phyloP scores from a whole-genome alignment of 2,329 filamentous ascomycete species.

The Xylaria sp. region DNA sequence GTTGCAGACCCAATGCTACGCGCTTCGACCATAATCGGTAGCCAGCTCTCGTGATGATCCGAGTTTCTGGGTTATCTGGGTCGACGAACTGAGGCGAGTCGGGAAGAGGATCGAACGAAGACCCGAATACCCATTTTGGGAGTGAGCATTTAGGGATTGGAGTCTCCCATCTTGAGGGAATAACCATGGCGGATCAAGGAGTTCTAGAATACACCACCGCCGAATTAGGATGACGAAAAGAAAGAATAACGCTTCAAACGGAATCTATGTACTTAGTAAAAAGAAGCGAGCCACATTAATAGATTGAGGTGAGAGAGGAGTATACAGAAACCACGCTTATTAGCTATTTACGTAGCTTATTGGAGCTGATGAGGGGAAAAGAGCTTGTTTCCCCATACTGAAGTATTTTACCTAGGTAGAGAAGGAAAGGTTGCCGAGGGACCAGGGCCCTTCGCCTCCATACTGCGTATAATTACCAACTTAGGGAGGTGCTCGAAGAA shows the following conservation, averaged over 20 bases:
- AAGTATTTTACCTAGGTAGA: slow-evolving; percentile 9
- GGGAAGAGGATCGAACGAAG: slow-evolving; percentile 56
- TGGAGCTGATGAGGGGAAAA: slow-evolving; percentile 35
- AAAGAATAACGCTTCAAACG: neutral
- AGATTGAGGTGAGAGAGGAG: neutral
- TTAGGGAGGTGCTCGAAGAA: slow-evolving; percentile 14
- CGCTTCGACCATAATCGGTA: slow-evolving; percentile 79
- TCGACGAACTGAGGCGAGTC: slow-evolving; percentile 68
- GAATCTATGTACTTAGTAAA: neutral
- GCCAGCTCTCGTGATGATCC: slow-evolving; percentile 70
- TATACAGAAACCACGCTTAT: neutral
- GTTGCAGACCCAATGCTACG: slow-evolving; percentile 73
- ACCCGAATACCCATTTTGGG: slow-evolving; percentile 67
- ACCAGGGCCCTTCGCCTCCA: slow-evolving; percentile 14
- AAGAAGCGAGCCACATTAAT: neutral
- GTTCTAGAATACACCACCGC: neutral
- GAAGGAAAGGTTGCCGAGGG: slow-evolving; percentile 18
- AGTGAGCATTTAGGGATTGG: slow-evolving; percentile 62
- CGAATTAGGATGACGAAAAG: neutral
- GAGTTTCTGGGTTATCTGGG: slow-evolving; percentile 72
- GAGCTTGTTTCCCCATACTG: slow-evolving; percentile 17
- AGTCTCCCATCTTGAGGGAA: slow-evolving; percentile 59
- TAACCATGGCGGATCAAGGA: slow-evolving; percentile 54
- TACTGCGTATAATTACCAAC: neutral
- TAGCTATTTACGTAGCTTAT: neutral